Evolutionary conservation across 768 basidiomycete genomes (phyloP), one percentile per base, ranked within the genome.

Genomic region (Leccinum pellstonianum): DNA sequence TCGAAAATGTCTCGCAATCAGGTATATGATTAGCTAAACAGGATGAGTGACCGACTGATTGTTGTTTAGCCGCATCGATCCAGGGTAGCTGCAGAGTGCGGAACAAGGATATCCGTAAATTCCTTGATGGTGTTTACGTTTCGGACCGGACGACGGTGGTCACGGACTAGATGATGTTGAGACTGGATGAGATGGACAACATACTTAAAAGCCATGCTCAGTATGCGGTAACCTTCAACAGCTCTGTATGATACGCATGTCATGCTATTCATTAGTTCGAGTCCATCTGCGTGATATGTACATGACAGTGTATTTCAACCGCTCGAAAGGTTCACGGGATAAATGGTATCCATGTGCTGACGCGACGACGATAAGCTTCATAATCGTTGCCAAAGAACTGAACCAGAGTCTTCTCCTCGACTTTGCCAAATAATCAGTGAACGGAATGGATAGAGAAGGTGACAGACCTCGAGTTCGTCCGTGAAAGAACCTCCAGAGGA

Each of bases 51-150:
- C 5, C n/a, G n/a, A 46, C 53, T 67, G 50, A 62, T 62, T 46
- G 61, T 51, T 31, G 25, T 59, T 29, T 62, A 88, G 94, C 97
- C 62, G 97, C 97, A 51, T 92, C 92, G 46, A 98, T 99, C 74
- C 97, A 98, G 75, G 95, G 95, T 67, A 82, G 90, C 62, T 97
- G 94, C 81, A 86, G 89, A 67, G 97, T 99, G 71, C 90, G 93
- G 77, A 97, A 98, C 89, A 99, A 99, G 83, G 96, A 96, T 83
- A 98, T 98, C 79, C 93, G 96, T 70, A 97, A 98, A 83, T 97
- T 98, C 84, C 81, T 97, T 75, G 93, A 95, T 73, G 91, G 93
- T 75, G 85, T 95, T 79, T 94, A 94, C 68, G 92, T 94, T 62
- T 94, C 93, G 38, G 88, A 90, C 70, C 88, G 85, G 79, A 84